Base-by-base conservation (phyloP, 768 basidiomycete genomes). In the Mycena sanguinolenta region DNA sequence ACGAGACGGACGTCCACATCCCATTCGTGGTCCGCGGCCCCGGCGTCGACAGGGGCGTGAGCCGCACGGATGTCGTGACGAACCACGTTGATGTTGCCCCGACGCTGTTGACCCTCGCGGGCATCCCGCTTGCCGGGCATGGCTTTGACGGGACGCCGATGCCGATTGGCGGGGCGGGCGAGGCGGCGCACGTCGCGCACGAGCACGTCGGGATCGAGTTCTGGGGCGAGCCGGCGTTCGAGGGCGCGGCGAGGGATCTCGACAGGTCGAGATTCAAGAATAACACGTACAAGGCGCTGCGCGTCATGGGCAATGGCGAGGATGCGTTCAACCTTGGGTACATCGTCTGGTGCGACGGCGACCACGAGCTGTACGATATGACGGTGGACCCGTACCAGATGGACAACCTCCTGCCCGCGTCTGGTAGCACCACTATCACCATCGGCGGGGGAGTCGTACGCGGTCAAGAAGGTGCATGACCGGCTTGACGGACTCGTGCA, bases 311-410 rank as follows among this genome's bases (percentile, higher is more conserved):
- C 50, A 27, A 27, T 27, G 50, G 25, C 50, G 25, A 27, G 50
- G 28, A 52, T 17, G 16, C 42, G 42, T 44, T 44, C 42, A 44
- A 44, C 42, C 42, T 44, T 17, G 42, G 42, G 42, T 44, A 44
- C 42, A 44, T 44, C 42, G 42, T 44, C 17, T 44, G 42, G 42
- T 44, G 42, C 16, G 19, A 44, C 42, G 42, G 42, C 50, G 50
- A 52, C 50, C 50, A 52, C 50, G 50, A 52, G 50, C 50, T 52
- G 50, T 52, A 52, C 12, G 50, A 52, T 27, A 52, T 52, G 50
- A 27, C 50, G 25, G 25, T 14, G 50, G 50, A 52, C 50, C 50
- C 50, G 25, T 52, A 52, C 50, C 50, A 52, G 50, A 52, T 52
- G 50, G 50, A 52, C 50, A 52, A 52, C 50, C 50, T 28, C 50